Percentiles rank a stretch among this genome's conserved stretches.
phyloP scores from a whole-genome alignment of 2,329 filamentous ascomycete species.

The Cladosporium sp. region DNA sequence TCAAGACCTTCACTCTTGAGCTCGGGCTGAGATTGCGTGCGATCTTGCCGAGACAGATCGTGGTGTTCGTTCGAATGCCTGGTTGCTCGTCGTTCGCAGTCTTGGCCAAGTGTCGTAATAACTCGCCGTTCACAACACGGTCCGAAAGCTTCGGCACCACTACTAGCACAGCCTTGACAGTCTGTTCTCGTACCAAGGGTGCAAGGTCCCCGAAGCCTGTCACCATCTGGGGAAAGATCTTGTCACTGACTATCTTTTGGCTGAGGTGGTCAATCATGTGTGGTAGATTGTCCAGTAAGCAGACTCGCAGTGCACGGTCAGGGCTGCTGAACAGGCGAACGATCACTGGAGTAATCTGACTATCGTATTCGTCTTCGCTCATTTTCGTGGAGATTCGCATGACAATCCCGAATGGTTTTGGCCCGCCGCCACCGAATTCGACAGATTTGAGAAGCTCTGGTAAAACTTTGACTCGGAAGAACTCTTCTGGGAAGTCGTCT shows the following conservation, averaged over 20 bases:
- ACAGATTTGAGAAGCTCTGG: conserved; percentile 96
- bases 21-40: conserved; percentile 75
- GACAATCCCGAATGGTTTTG: conserved; percentile 81
- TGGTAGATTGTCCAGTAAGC: conserved; percentile 80
- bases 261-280: conserved; percentile 86
- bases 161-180: conserved; percentile 85
- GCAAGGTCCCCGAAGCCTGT: conserved; percentile 91
- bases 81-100: conserved; percentile 97
- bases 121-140: conserved; percentile 85
- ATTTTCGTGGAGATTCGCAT: conserved; percentile 89
- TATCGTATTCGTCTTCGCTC: conserved; percentile 82
- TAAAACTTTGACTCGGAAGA: conserved; percentile 94
- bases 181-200: conserved; percentile 90
- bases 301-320: conserved; percentile 87
- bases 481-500: conserved; percentile 95
- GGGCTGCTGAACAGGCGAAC: conserved; percentile 85
- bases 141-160: conserved; percentile 88
- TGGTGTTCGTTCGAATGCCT: conserved; percentile 95
- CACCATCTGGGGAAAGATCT: conserved; percentile 95
- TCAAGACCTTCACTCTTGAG: conserved; percentile 81
- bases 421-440: conserved; percentile 94
- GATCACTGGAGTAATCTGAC: conserved; percentile 77
- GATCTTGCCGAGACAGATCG: conserved; percentile 94
- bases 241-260: conserved; percentile 88
- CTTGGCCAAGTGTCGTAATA: conserved; percentile 85